These are phyloP conservation scores for Rhodomyrtus tomentosa DNA, from an alignment of 345 rosid species.

Conservation along the genomic window DNA sequence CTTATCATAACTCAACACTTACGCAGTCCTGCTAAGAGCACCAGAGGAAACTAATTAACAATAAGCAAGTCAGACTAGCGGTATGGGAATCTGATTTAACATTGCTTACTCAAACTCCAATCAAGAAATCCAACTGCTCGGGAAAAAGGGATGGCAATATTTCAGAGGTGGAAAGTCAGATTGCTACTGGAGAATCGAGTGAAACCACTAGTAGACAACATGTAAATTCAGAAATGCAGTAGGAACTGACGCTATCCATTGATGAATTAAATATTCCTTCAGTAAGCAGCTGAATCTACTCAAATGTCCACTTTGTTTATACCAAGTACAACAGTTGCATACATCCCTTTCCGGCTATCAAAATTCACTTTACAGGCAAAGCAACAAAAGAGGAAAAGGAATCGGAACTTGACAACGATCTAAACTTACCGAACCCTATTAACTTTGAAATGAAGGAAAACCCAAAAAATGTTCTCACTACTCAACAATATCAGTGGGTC, in stretches of 20 bases:
- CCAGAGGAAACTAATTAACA: not conserved
- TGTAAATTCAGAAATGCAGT: not conserved
- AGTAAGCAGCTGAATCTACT: not conserved
- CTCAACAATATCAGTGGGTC: conserved; percentile 21
- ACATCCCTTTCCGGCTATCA: conserved; percentile 41
- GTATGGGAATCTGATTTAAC: not conserved
- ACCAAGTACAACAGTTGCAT: conserved; percentile 47
- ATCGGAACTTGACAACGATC: conserved; percentile 18
- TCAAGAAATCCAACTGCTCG: not conserved
- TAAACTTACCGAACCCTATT: conserved; percentile 12
- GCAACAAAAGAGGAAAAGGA: conserved; percentile 5
- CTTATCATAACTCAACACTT: not conserved
- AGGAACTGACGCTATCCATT: not conserved
- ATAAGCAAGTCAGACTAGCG: not conserved
- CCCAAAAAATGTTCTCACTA: conserved; percentile 29
- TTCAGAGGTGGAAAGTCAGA: not conserved
- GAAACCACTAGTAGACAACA: not conserved
- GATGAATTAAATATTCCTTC: not conserved
- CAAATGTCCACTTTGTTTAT: conserved; percentile 6
- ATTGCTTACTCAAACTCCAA: not conserved
- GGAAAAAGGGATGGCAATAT: not conserved
- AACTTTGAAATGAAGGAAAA: conserved; percentile 15
- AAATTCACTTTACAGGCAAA: conserved; percentile 61
- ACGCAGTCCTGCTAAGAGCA: not conserved
- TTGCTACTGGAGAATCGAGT: not conserved